Evolutionary conservation across 2,329 filamentous ascomycete species (phyloP).

Genomic region (Fusarium sp.): DNA sequence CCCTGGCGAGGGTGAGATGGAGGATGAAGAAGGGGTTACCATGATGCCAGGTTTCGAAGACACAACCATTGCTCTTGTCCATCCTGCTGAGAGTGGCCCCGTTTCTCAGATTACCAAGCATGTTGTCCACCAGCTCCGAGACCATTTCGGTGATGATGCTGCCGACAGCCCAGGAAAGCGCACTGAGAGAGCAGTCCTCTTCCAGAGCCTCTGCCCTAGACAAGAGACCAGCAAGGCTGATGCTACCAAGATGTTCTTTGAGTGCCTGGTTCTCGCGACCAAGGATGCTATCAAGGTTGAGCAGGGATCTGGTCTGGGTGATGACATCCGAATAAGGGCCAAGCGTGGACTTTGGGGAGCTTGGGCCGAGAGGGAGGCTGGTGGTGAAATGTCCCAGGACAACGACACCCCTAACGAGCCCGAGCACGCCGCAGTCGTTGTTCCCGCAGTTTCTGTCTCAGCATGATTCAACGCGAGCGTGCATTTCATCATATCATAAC

Average conservation of each 20-base stretch:
- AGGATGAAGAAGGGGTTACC: conserved; percentile 58
- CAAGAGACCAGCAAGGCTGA: conserved; percentile 84
- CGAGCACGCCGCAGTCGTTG: conserved; percentile 52
- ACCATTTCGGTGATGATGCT: conserved; percentile 83
- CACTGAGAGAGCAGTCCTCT: conserved; percentile 82
- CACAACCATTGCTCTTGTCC: conserved; percentile 79
- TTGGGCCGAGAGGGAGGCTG: conserved; percentile 87
- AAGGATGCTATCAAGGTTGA: conserved; percentile 99
- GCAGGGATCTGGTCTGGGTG: conserved; percentile 82
- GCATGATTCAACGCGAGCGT: conserved; percentile 49
- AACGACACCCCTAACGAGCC: conserved; percentile 56
- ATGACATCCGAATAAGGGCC: conserved; percentile 83
- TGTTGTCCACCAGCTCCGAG: conserved; percentile 92
- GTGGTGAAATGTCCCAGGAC: conserved; percentile 70
- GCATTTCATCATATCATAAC: conserved; percentile 42
- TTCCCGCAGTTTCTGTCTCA: conserved; percentile 55
- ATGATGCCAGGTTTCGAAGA: conserved; percentile 79
- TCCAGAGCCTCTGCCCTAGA: conserved; percentile 92
- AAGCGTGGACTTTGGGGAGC: conserved; percentile 97
- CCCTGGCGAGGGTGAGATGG: conserved; percentile 66
- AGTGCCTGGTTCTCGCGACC: conserved; percentile 93
- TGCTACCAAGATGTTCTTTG: conserved; percentile 99
- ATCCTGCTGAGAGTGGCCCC: conserved; percentile 86
- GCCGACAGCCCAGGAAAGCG: conserved; percentile 78
- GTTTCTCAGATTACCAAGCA: conserved; percentile 94